Percentiles rank a stretch among this genome's conserved stretches.
phyloP scores from a whole-genome alignment of 768 basidiomycete species.

The Rhizopogon vinicolor region DNA sequence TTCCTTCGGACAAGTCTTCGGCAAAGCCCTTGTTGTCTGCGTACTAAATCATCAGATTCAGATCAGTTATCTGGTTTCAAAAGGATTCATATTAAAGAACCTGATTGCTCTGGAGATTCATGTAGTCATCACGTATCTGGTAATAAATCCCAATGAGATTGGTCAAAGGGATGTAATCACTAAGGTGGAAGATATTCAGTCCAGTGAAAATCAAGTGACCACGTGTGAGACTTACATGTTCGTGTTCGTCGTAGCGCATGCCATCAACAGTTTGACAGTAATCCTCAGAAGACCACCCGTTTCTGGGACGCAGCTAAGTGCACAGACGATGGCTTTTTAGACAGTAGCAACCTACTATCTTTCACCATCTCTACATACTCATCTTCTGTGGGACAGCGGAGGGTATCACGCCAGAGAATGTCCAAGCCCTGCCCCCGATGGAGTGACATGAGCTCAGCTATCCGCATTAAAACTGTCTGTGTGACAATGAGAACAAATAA shows the following conservation, averaged over 20 bases:
- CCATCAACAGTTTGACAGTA: conserved; percentile 94
- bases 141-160: conserved; percentile 87
- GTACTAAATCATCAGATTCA: conserved; percentile 46
- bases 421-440: conserved; percentile 92
- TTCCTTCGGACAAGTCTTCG: conserved; percentile 91
- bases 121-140: conserved; percentile 90
- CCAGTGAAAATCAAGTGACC: not conserved
- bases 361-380: conserved; percentile 93
- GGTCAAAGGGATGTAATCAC: conserved; percentile 81
- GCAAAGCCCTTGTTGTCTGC: conserved; percentile 77
- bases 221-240: conserved; percentile 41
- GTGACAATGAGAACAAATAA: not conserved
- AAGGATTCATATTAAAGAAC: conserved; percentile 28
- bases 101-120: conserved; percentile 82
- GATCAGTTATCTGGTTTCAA: not conserved
- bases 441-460: conserved; percentile 61
- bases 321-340: not conserved
- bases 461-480: not conserved
- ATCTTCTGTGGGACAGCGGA: conserved; percentile 85
- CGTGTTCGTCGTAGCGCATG: conserved; percentile 54
- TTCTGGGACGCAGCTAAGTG: conserved; percentile 42
- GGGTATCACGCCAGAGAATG: conserved; percentile 83
- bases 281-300: conserved; percentile 89
- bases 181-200: conserved; percentile 22
- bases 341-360: conserved; percentile 62